Percentiles rank a stretch among this genome's conserved stretches.
These are phyloP conservation scores for Termitomyces sp. DNA, from an alignment of 1,284 basidiomycete genomes.

Conservation along the genomic window DNA sequence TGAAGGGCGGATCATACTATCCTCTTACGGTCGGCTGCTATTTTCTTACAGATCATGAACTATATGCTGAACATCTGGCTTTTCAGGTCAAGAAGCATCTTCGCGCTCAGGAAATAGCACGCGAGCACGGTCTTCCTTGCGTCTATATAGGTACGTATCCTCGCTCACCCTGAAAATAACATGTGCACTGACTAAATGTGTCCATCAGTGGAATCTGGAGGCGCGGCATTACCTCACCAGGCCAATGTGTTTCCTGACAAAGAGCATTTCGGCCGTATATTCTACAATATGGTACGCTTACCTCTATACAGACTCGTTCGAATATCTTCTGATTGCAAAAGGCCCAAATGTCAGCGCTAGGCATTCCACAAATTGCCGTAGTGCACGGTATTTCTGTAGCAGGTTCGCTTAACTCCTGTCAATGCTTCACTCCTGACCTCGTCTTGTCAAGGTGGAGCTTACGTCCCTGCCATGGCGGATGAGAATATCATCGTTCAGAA, in stretches of 20 bases:
- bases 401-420: conserved; percentile 30
- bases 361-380: conserved; percentile 88
- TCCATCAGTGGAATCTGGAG: conserved; percentile 81
- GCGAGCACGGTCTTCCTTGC: conserved; percentile 87
- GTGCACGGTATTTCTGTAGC: conserved; percentile 96
- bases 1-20: conserved; percentile 92
- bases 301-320: not conserved
- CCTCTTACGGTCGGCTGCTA: conserved; percentile 69
- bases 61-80: conserved; percentile 1
- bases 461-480: conserved; percentile 96
- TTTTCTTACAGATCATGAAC: not conserved
- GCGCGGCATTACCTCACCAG: conserved; percentile 89
- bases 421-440: conserved; percentile 14
- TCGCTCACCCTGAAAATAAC: not conserved
- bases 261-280: conserved; percentile 94
- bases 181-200: not conserved
- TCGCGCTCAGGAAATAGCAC: conserved; percentile 88
- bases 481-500: conserved; percentile 93
- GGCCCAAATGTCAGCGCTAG: conserved; percentile 88
- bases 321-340: conserved; percentile 21
- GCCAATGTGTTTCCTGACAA: conserved; percentile 90
- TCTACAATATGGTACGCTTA: conserved; percentile 85
- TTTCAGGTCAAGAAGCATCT: conserved; percentile 89
- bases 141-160: conserved; percentile 77
- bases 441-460: conserved; percentile 61